Conservation (phyloP, 805 yeast genomes). For the Phaffomyces thermotolerans region DNA sequence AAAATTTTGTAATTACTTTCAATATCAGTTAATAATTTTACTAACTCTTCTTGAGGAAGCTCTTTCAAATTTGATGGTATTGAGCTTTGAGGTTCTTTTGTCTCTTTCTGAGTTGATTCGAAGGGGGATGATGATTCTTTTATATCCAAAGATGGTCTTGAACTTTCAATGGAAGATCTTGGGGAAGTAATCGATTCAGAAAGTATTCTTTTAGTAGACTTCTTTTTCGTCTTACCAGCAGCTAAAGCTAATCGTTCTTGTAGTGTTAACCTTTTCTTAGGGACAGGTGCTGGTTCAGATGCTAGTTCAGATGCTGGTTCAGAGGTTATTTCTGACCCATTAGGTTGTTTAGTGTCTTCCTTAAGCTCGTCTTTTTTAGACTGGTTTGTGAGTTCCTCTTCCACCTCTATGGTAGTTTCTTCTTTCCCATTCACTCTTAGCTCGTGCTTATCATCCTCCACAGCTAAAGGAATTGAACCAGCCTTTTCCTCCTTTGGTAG, state of each 20-base stretch:
- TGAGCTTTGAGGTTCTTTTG: not conserved
- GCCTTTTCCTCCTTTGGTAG: not conserved
- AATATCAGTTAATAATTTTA: slow-evolving; percentile 11
- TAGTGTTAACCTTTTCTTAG: slow-evolving; percentile 60
- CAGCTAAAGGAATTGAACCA: not conserved
- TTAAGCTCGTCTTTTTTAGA: too few relatives aligned
- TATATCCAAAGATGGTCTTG: not conserved
- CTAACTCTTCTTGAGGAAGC: slow-evolving; percentile 11
- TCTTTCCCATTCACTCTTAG: not conserved
- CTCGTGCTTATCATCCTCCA: not conserved
- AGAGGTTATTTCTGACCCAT: not conserved
- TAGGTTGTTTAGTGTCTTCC: not conserved
- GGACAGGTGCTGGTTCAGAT: slow-evolving; percentile 20
- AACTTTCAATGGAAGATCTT: slow-evolving; percentile 5
- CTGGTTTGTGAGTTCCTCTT: too few relatives aligned
- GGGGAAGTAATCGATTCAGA: not conserved
- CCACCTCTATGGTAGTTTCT: not conserved
- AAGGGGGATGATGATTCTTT: not conserved
- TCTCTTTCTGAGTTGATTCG: not conserved
- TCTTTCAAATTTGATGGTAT: slow-evolving; percentile 11
- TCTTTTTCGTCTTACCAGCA: slow-evolving; percentile 35
- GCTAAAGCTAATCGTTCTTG: slow-evolving; percentile 85
- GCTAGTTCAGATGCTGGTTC: not conserved
- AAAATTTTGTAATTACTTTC: slow-evolving; percentile 8
- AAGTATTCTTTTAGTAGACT: slow-evolving; percentile 7